phyloP scores from a whole-genome alignment of 305 asterid species.

The Caryopteris hybrid region DNA sequence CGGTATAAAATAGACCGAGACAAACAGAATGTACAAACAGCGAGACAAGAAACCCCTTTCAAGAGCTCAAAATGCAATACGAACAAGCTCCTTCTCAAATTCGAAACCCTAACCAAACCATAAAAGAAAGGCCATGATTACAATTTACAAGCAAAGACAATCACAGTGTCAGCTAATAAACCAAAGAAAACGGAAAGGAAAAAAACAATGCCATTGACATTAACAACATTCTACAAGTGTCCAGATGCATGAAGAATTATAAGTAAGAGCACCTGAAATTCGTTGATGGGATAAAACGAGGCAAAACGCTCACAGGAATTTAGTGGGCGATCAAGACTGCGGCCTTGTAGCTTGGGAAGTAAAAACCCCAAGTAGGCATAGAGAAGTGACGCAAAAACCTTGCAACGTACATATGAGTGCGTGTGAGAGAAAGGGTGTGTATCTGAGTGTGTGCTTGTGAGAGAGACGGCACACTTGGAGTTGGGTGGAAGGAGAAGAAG shows the following conservation, averaged over 20 bases:
- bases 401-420: slow-evolving; percentile 21
- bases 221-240: slow-evolving; percentile 5
- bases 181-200: not conserved
- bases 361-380: too few relatives aligned
- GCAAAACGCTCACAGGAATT: slow-evolving; percentile 8
- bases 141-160: too few relatives aligned
- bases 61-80: too few relatives aligned
- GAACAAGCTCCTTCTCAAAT: too few relatives aligned
- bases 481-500: slow-evolving; percentile 44
- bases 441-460: slow-evolving; percentile 17
- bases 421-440: slow-evolving; percentile 16
- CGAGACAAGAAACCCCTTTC: too few relatives aligned
- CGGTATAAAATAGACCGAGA: not conserved
- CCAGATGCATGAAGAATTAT: too few relatives aligned
- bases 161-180: too few relatives aligned
- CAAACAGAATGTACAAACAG: too few relatives aligned
- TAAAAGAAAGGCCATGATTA: too few relatives aligned
- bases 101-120: too few relatives aligned
- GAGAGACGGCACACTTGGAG: slow-evolving; percentile 44
- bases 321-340: slow-evolving; percentile 25
- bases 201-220: not conserved
- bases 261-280: slow-evolving; percentile 33
- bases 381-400: too few relatives aligned
- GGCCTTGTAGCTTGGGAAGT: slow-evolving; percentile 12
- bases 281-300: slow-evolving; percentile 17